Conservation (phyloP, 2,329 filamentous ascomycete species). For the Ilyonectria sp. region DNA sequence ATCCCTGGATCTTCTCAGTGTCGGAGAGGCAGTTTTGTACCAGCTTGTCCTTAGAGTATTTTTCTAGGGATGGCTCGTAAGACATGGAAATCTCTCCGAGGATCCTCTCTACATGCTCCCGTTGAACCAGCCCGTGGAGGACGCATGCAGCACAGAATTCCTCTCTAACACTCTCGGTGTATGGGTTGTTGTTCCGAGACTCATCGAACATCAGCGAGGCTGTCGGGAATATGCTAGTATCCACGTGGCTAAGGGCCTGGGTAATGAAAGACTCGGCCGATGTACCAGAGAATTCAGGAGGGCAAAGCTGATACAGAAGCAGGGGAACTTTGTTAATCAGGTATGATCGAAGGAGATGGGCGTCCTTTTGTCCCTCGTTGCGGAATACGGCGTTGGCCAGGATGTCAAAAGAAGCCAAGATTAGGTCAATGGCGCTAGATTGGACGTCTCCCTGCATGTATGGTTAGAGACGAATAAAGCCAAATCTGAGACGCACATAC, state of each 20-base stretch:
- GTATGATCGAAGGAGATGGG: conserved; percentile 87
- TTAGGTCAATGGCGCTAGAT: conserved; percentile 83
- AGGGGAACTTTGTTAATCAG: conserved; percentile 79
- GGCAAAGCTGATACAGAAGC: conserved; percentile 66
- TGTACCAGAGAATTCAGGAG: conserved; percentile 82
- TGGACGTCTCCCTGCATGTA: conserved; percentile 78
- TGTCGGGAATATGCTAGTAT: conserved; percentile 81
- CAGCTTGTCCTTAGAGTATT: conserved; percentile 83
- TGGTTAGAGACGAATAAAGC: conserved; percentile 26
- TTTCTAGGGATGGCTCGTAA: conserved; percentile 80
- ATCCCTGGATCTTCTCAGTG: conserved; percentile 79
- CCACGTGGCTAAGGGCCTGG: conserved; percentile 84
- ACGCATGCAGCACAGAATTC: conserved; percentile 94
- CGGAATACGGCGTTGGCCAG: conserved; percentile 88
- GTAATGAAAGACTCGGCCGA: conserved; percentile 79
- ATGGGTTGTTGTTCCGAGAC: conserved; percentile 69
- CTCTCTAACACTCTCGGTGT: conserved; percentile 72
- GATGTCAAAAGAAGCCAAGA: conserved; percentile 91
- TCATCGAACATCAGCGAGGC: conserved; percentile 73
- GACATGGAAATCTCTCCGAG: conserved; percentile 89
- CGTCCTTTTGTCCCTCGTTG: conserved; percentile 68
- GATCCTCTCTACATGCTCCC: conserved; percentile 83
- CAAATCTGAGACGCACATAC: conserved; percentile 58
- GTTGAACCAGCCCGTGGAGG: conserved; percentile 86
- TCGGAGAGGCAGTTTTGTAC: conserved; percentile 85